These are phyloP conservation scores for Diaporthe eres DNA, from an alignment of 2,329 filamentous ascomycete species.

Conservation along the genomic window DNA sequence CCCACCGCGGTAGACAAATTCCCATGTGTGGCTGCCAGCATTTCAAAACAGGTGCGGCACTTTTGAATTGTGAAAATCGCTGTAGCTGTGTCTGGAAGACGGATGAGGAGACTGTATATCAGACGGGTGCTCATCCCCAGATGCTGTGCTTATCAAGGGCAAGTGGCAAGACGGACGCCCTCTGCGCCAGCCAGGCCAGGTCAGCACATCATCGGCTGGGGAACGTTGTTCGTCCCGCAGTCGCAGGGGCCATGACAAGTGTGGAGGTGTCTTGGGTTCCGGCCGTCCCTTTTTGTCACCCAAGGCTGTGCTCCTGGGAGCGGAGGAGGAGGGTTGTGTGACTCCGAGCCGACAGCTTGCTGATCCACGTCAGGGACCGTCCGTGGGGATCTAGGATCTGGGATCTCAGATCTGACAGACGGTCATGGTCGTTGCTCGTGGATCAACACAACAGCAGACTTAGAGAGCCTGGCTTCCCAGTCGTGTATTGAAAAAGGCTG, in stretches of 20 bases:
- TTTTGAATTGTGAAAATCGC: neutral
- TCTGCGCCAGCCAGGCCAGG: neutral
- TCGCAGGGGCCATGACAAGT: neutral
- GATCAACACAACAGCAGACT: neutral
- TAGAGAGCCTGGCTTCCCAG: neutral
- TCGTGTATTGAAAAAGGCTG: neutral
- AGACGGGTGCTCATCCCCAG: slow-evolving; percentile 4
- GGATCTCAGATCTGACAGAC: neutral
- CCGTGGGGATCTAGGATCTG: neutral
- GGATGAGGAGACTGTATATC: neutral
- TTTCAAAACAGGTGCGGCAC: neutral
- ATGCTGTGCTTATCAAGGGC: neutral
- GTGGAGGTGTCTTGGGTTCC: neutral
- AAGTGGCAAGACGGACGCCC: neutral
- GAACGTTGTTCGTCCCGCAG: neutral
- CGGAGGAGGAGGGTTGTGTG: neutral
- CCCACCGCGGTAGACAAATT: neutral
- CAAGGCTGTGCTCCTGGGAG: neutral
- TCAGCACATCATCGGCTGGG: neutral
- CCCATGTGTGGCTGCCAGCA: neutral
- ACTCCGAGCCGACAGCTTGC: slow-evolving; percentile 26
- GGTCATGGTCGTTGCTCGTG: neutral
- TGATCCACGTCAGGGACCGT: slow-evolving; percentile 3
- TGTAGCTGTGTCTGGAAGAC: neutral
- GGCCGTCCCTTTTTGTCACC: neutral